Evolutionary conservation across 2,329 filamentous ascomycete genomes (phyloP).

Genomic region (Penicillium sp.): DNA sequence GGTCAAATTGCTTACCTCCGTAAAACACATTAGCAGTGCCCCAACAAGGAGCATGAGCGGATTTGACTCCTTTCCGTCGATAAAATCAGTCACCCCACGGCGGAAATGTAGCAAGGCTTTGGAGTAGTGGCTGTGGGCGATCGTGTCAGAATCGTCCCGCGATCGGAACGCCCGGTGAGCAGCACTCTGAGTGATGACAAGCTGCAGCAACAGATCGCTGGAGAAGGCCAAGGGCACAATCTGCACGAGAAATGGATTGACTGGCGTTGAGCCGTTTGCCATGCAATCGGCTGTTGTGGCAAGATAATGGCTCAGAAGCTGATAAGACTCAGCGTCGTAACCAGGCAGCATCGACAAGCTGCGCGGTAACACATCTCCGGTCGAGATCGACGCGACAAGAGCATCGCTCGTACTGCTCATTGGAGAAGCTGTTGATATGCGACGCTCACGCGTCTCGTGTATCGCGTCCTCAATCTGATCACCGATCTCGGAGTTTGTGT

Average conservation of each 20-base stretch:
- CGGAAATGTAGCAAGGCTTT: slow-evolving; percentile 32
- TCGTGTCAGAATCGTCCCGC: slow-evolving; percentile 30
- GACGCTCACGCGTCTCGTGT: neutral
- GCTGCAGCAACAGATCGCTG: slow-evolving; percentile 49
- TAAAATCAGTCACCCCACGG: slow-evolving; percentile 31
- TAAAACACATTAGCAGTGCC: slow-evolving; percentile 50
- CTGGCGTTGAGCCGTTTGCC: slow-evolving; percentile 50
- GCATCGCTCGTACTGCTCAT: neutral
- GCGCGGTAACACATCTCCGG: slow-evolving; percentile 24
- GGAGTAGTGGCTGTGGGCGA: slow-evolving; percentile 33
- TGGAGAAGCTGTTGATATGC: neutral
- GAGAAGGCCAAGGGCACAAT: slow-evolving; percentile 51
- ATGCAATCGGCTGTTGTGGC: slow-evolving; percentile 49
- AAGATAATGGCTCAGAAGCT: slow-evolving; percentile 51
- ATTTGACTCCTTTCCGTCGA: slow-evolving; percentile 33
- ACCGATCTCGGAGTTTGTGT: slow-evolving; percentile 9
- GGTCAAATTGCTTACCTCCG: slow-evolving; percentile 40
- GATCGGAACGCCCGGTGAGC: slow-evolving; percentile 34
- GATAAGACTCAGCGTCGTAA: slow-evolving; percentile 30
- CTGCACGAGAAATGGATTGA: slow-evolving; percentile 51
- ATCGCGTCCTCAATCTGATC: slow-evolving; percentile 2
- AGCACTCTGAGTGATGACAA: slow-evolving; percentile 48
- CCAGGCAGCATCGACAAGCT: slow-evolving; percentile 33
- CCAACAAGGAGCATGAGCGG: slow-evolving; percentile 47
- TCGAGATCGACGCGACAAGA: slow-evolving; percentile 4